Evolutionary conservation across 192 early-diverging fungal genomes (phyloP).

Genomic region (Coemansia sp.): DNA sequence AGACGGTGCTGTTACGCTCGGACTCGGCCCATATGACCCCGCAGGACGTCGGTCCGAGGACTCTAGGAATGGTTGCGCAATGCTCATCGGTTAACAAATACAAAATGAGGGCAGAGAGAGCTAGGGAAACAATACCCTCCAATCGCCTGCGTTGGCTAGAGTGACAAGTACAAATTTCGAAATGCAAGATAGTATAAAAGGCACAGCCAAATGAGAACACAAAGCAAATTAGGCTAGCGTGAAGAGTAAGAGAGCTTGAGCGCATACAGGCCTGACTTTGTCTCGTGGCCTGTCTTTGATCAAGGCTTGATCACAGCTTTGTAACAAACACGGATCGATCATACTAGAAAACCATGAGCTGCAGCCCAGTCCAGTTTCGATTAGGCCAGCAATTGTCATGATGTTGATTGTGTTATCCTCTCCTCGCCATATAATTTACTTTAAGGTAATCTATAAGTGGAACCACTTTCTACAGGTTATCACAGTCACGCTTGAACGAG

Average conservation of each 20-base stretch:
- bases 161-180: background rate
- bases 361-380: background rate
- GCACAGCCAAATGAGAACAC: background rate
- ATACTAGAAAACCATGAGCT: background rate
- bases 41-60: background rate
- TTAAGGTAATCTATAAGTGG: background rate
- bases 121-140: background rate
- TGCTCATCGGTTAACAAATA: background rate
- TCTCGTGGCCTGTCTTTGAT: background rate
- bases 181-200: background rate
- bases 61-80: background rate
- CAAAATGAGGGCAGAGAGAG: background rate
- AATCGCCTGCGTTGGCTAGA: conserved; percentile 5
- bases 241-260: background rate
- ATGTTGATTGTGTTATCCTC: background rate
- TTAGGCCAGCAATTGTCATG: background rate
- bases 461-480: background rate
- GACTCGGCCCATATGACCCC: background rate
- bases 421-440: background rate
- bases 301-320: background rate
- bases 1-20: background rate
- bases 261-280: background rate
- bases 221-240: background rate
- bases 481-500: background rate
- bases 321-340: background rate